Evolutionary conservation across 2,329 filamentous ascomycete genomes (phyloP), one percentile per base, ranked within the genome.

Genomic region (Ilyonectria sp.): DNA sequence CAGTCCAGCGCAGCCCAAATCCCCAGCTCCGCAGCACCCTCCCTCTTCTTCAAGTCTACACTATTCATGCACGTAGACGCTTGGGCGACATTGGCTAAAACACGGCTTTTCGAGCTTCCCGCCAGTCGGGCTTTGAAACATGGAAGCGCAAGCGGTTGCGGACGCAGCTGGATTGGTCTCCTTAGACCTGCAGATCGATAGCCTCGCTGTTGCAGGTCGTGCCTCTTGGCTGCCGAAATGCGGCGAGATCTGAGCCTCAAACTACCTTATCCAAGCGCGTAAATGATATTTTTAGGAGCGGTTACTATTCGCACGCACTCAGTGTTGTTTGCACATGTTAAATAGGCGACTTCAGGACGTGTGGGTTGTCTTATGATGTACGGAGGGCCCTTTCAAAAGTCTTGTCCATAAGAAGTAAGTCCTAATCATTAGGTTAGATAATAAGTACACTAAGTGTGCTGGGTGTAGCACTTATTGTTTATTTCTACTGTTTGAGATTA

Each of bases 1-100:
- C 21, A 43, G 13, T 23, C 23, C 19, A 23, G 21, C 35, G 23
- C 33, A 55, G 8, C 21, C 15, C 13, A 17, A 19, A 43, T 56
- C 19, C 37, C 17, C 23, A 2, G 9, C 29, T 21, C 15, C 46
- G 6, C 31, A 33, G 19, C 23, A 23, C 5, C 44, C 44, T 23
- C 21, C 21, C 46, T 49, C 40, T 29, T 52, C 23, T 52, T n/a
- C 21, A 33, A 33, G 8, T 33, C 31, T 33, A 11, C 55, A 63
- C 31, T 33, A 17, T 2, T 46, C 50, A 67, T 70, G 54, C 62
- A 61, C 50, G 29, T 63, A 69, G 19, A 50, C 64, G 67, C 64
- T 35, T 43, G 23, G 50, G 37, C 33, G 60, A 35, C 19, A 58
- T 56, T 68, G 40, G 37, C 40, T 26, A 31, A 31, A 26, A 11